Conservation (phyloP, 1,284 basidiomycete species). For the Ceratobasidium sp. region DNA sequence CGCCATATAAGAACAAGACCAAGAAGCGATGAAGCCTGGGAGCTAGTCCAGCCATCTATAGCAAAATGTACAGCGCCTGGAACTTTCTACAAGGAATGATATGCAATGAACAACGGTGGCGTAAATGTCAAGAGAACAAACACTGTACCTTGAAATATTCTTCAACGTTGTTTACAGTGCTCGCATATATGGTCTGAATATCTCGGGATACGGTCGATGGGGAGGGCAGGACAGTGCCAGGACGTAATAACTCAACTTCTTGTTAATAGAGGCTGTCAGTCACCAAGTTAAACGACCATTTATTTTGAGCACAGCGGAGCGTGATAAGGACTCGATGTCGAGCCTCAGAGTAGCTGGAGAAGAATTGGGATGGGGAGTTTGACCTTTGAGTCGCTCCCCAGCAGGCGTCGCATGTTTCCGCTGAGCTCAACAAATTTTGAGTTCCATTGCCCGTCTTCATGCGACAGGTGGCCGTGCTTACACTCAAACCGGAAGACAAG, state of each 20-base stretch:
- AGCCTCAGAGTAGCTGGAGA: slow-evolving; percentile 12
- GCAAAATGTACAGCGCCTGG: slow-evolving; percentile 16
- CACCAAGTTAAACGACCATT: slow-evolving; percentile 12
- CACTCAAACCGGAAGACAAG: background rate
- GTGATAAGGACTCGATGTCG: slow-evolving; percentile 4
- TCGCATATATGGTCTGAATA: background rate
- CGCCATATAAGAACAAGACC: slow-evolving; percentile 9
- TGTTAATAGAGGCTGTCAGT: slow-evolving; percentile 13
- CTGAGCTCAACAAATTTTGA: background rate
- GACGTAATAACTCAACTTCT: slow-evolving; percentile 24
- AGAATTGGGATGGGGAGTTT: background rate
- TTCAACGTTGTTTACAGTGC: background rate
- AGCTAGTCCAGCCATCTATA: slow-evolving; percentile 30
- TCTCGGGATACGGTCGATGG: slow-evolving; percentile 10
- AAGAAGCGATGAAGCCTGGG: background rate
- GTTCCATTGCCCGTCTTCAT: slow-evolving; percentile 30
- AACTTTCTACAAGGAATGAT: background rate
- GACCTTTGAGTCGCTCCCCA: background rate
- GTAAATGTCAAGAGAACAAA: background rate
- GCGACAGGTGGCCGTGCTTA: background rate
- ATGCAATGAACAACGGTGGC: background rate
- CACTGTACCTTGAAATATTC: background rate
- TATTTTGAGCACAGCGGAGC: slow-evolving; percentile 20
- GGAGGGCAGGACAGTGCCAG: background rate
- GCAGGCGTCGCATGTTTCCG: background rate